phyloP scores from a whole-genome alignment of 2,329 filamentous ascomycete genomes.

The Hypoxylon sp. region DNA sequence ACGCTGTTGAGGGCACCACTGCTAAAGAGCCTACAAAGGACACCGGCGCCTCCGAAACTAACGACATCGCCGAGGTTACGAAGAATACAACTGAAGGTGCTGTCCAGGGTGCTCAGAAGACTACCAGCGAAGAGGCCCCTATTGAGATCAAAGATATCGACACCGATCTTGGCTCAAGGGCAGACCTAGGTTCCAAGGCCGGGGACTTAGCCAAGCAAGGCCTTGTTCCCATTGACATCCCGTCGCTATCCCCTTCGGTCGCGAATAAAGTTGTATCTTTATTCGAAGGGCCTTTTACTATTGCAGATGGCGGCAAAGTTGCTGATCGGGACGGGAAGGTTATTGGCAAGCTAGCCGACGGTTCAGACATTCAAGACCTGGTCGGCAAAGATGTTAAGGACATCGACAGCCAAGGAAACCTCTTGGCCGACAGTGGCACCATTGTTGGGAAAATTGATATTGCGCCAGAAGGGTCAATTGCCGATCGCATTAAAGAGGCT shows the following conservation, averaged over 20 bases:
- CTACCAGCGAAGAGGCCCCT: conserved; percentile 52
- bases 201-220: conserved; percentile 43
- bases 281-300: conserved; percentile 65
- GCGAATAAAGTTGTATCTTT: conserved; percentile 60
- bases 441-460: conserved; percentile 73
- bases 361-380: conserved; percentile 57
- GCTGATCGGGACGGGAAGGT: conserved; percentile 71
- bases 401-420: conserved; percentile 74
- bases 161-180: conserved; percentile 29
- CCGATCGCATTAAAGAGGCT: conserved; percentile 52
- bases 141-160: conserved; percentile 38
- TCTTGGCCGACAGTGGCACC: conserved; percentile 74
- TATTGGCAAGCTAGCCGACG: conserved; percentile 61
- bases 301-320: conserved; percentile 70
- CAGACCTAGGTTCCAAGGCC: conserved; percentile 40
- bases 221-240: conserved; percentile 56
- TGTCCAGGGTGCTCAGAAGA: conserved; percentile 57
- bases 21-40: conserved; percentile 15
- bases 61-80: conserved; percentile 39
- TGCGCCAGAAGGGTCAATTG: conserved; percentile 61
- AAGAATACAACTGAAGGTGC: conserved; percentile 47
- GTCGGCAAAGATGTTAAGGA: conserved; percentile 76
- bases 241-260: conserved; percentile 59
- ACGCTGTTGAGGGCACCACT: conserved; percentile 22
- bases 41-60: conserved; percentile 24